Evolutionary conservation across 768 basidiomycete genomes (phyloP), one percentile per base, ranked within the genome.

Genomic region (Solioccasus polychromus): DNA sequence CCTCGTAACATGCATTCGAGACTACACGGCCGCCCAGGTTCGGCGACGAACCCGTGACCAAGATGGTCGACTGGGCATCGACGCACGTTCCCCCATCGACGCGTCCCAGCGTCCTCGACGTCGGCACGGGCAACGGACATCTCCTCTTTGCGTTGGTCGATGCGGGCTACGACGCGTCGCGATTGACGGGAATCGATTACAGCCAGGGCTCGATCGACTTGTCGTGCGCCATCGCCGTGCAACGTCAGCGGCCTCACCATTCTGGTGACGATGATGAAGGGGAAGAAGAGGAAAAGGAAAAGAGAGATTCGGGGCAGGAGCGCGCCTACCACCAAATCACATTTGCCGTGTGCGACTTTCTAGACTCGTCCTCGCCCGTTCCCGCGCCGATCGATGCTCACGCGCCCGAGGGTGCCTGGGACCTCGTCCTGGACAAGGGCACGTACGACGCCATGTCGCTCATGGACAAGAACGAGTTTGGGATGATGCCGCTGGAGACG

Each of bases 401-500:
- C 47, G 30, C 19, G 19, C 34, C 43, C 17, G 51, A 50, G 4
- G 48, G 53, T 3, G 48, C 59, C 9, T 92, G 89, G 89, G 85
- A 90, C 58, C 66, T 91, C 6, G 59, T 92, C 14, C 59, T 92
- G 45, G 90, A 92, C 66, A 92, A 92, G 62, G 90, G 90, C n/a
- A 92, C 90, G 0, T 89, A 81, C 57, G 90, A 92, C 57, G 88
- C 90, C 5, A 90, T 92, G 39, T 85, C 88, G 0, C 66, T 92
- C 30, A 83, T 77, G 39, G 72, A 74, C 44, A 82, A 79, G 57
- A 80, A 83, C 32, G 71, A 66, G 5, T 54, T 62, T 29, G 86
- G 83, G 18, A 61, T 54, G 32, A 69, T 75, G 1, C 82, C 83
- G 2, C 76, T 76, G 0, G 65, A 71, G n/a, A 61, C 57, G 15